Percentiles rank a stretch among this genome's conserved stretches.
phyloP scores from a whole-genome alignment of 345 rosid species.

The Cardamine occulta region DNA sequence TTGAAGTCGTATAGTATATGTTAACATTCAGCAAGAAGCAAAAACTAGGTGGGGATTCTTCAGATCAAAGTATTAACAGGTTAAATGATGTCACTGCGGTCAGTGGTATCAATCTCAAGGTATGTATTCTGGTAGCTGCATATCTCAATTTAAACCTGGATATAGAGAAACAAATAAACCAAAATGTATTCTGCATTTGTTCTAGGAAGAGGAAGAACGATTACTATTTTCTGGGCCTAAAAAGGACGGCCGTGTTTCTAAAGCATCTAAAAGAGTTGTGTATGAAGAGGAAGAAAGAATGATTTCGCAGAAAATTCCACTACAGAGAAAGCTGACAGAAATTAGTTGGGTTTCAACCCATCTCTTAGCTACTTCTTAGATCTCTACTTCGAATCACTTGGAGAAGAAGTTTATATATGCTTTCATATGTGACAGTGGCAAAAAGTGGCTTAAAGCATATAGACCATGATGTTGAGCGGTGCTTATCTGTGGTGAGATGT shows the following conservation, averaged over 20 bases:
- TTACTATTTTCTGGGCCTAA: slow-evolving; percentile 59
- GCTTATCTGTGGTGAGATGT: slow-evolving; percentile 82
- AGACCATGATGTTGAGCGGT: slow-evolving; percentile 72
- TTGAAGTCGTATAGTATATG: slow-evolving; percentile 14
- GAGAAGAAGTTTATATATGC: slow-evolving; percentile 40
- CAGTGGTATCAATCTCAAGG: slow-evolving; percentile 91
- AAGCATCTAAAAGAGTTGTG: slow-evolving; percentile 72
- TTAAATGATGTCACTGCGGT: slow-evolving; percentile 94
- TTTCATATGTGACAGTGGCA: slow-evolving; percentile 59
- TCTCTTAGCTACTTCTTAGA: slow-evolving; percentile 22
- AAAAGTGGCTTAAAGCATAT: slow-evolving; percentile 73
- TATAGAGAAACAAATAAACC: neutral
- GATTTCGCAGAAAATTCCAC: slow-evolving; percentile 73
- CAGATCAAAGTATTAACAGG: slow-evolving; percentile 73
- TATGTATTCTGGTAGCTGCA: slow-evolving; percentile 43
- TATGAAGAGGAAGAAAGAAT: slow-evolving; percentile 86
- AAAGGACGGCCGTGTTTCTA: slow-evolving; percentile 72
- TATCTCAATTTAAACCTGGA: slow-evolving; percentile 5
- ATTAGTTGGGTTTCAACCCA: slow-evolving; percentile 65
- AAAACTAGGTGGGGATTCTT: slow-evolving; percentile 66
- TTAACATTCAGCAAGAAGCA: slow-evolving; percentile 75
- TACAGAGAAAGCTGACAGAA: slow-evolving; percentile 82
- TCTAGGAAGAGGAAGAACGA: slow-evolving; percentile 88
- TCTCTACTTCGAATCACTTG: slow-evolving; percentile 22
- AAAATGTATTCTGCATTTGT: slow-evolving; percentile 26